Conservation (phyloP, 2,329 filamentous ascomycete species). For the Sarocladiaceae sp. region DNA sequence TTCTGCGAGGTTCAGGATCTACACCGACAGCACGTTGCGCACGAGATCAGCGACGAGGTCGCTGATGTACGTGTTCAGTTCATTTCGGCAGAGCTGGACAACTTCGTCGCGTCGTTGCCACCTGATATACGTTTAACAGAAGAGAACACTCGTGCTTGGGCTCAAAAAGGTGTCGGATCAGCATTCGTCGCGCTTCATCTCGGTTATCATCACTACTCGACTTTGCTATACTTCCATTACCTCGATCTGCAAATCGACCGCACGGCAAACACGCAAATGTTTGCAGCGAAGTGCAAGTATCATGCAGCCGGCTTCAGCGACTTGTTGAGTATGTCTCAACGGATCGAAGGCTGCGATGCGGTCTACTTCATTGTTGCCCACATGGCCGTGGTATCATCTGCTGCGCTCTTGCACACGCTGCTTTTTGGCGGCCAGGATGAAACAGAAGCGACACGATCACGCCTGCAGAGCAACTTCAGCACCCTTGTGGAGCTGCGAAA, state of each 20-base stretch:
- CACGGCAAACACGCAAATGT: conserved; percentile 22
- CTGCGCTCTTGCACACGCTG: conserved; percentile 20
- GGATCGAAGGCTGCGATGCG: conserved; percentile 20
- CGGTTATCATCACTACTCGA: conserved; percentile 29
- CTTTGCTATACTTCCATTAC: conserved; percentile 28
- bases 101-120: conserved; percentile 20
- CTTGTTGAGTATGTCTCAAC: conserved; percentile 21
- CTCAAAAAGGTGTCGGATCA: conserved; percentile 21
- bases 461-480: neutral
- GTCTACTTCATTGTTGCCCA: conserved; percentile 30
- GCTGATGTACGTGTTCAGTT: conserved; percentile 15
- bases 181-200: conserved; percentile 29
- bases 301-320: conserved; percentile 25
- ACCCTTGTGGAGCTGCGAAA: neutral
- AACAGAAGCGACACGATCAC: neutral
- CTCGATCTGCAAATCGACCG: conserved; percentile 24
- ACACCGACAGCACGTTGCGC: conserved; percentile 21
- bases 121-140: conserved; percentile 17
- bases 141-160: conserved; percentile 21
- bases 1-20: conserved; percentile 28
- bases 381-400: conserved; percentile 29
- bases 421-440: neutral
- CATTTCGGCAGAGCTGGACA: conserved; percentile 16
- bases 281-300: conserved; percentile 24
- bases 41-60: conserved; percentile 24